phyloP scores from a whole-genome alignment of 805 yeast species.

The Monosporozyma siamensis region DNA sequence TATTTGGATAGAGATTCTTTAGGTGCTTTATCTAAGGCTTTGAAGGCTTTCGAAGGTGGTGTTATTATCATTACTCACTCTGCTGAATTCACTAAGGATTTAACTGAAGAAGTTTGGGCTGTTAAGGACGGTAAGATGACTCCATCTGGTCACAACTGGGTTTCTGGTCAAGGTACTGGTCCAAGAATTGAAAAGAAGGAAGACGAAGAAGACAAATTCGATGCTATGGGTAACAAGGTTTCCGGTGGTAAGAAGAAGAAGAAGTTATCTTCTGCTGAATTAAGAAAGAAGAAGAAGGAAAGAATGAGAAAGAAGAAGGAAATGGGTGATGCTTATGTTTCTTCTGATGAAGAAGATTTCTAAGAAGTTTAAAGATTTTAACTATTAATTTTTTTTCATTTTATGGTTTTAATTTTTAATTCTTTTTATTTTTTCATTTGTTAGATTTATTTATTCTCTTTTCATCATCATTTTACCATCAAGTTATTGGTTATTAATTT shows the following conservation, averaged over 20 bases:
- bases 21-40: slow-evolving; percentile 98
- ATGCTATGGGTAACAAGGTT: slow-evolving; percentile 99
- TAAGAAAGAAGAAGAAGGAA: slow-evolving; percentile 99
- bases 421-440: background rate
- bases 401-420: slow-evolving; percentile 1
- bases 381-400: background rate
- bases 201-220: slow-evolving; percentile 95
- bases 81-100: slow-evolving; percentile 98
- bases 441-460: slow-evolving; percentile 4
- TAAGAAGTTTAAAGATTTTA: slow-evolving; percentile 16
- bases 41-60: slow-evolving; percentile 99
- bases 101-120: slow-evolving; percentile 99
- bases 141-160: slow-evolving; percentile 99
- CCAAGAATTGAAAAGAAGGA: slow-evolving; percentile 98
- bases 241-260: slow-evolving; percentile 91
- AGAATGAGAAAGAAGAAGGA: slow-evolving; percentile 99
- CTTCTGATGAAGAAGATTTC: slow-evolving; percentile 79
- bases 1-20: slow-evolving; percentile 98
- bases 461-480: slow-evolving; percentile 1
- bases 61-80: slow-evolving; percentile 99
- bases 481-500: slow-evolving; percentile 4
- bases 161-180: slow-evolving; percentile 99
- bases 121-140: slow-evolving; percentile 97
- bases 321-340: slow-evolving; percentile 97
- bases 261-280: slow-evolving; percentile 97